Percentiles rank a stretch among this genome's conserved stretches.
These are phyloP conservation scores for Lentinula aciculospora DNA, from an alignment of 768 basidiomycete genomes.

Conservation along the genomic window DNA sequence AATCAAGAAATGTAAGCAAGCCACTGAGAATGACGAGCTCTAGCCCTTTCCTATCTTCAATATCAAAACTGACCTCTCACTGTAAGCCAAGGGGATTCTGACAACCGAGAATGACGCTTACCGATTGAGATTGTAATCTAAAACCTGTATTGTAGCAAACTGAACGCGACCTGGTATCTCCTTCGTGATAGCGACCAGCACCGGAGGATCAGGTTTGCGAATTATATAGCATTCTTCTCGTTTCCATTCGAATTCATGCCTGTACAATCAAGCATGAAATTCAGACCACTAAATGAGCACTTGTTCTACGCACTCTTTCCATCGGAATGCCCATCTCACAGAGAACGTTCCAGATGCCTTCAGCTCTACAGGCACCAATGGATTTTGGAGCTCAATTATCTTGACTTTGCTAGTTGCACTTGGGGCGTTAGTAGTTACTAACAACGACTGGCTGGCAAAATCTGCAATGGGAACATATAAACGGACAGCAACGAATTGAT, in stretches of 20 bases:
- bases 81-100: neutral
- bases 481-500: neutral
- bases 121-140: slow-evolving; percentile 85
- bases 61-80: slow-evolving; percentile 57
- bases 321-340: slow-evolving; percentile 75
- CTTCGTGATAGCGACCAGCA: slow-evolving; percentile 73
- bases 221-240: slow-evolving; percentile 77
- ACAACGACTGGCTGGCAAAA: slow-evolving; percentile 64
- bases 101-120: slow-evolving; percentile 18
- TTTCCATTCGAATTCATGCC: slow-evolving; percentile 84
- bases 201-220: slow-evolving; percentile 83
- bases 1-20: slow-evolving; percentile 72
- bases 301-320: slow-evolving; percentile 63
- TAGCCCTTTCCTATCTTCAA: slow-evolving; percentile 79
- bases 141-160: slow-evolving; percentile 62
- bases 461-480: slow-evolving; percentile 34
- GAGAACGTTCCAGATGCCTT: slow-evolving; percentile 68
- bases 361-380: slow-evolving; percentile 62
- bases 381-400: slow-evolving; percentile 72
- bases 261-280: slow-evolving; percentile 19
- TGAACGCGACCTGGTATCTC: slow-evolving; percentile 63
- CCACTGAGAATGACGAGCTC: slow-evolving; percentile 77
- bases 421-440: slow-evolving; percentile 63
- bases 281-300: neutral
- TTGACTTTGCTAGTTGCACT: slow-evolving; percentile 65